Evolutionary conservation across 2,329 filamentous ascomycete species (phyloP).

Genomic region (Fusarium albidum): DNA sequence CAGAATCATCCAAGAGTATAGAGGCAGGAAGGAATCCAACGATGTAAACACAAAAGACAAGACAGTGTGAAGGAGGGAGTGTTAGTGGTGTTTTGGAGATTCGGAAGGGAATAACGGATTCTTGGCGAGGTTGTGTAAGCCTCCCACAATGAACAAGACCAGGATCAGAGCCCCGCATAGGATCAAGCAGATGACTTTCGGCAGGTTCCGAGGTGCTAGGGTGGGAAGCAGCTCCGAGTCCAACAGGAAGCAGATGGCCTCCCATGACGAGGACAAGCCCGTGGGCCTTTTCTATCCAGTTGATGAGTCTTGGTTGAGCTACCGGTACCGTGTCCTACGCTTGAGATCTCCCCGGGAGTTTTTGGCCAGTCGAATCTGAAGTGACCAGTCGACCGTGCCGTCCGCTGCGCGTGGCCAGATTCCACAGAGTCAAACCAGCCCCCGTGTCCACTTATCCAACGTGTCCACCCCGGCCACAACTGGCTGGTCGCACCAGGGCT

Average conservation of each 20-base stretch:
- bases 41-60: conserved; percentile 81
- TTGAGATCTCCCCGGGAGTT: no score
- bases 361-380: no score
- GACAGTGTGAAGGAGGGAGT: conserved; percentile 70
- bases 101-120: conserved; percentile 81
- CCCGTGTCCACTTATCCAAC: no score
- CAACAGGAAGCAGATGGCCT: conserved; percentile 83
- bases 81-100: conserved; percentile 74
- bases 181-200: conserved; percentile 78
- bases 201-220: conserved; percentile 80
- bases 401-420: no score
- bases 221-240: conserved; percentile 77
- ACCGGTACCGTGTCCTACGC: no score
- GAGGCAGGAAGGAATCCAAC: conserved; percentile 78
- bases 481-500: no score
- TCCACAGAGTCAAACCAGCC: no score
- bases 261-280: conserved; percentile 70
- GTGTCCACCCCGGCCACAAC: no score
- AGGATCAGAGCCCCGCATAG: conserved; percentile 73
- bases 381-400: no score
- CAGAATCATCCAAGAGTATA: conserved; percentile 83
- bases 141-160: conserved; percentile 76
- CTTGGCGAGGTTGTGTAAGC: conserved; percentile 72
- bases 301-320: no score
- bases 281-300: no score